These are phyloP conservation scores for Stemphylium lycopersici DNA, from an alignment of 2,329 filamentous ascomycete genomes.

Conservation along the genomic window DNA sequence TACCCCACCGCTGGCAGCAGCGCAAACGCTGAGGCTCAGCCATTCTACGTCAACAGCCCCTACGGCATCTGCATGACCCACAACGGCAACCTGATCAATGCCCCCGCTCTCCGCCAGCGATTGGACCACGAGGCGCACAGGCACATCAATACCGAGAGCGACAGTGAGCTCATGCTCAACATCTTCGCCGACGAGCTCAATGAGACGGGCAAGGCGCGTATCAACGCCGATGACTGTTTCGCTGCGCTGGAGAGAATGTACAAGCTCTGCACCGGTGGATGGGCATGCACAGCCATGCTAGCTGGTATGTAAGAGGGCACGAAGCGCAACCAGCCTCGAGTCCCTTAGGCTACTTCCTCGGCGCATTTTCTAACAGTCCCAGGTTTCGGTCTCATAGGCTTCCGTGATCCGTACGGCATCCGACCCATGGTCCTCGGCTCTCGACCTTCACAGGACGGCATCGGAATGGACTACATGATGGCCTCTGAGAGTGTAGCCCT, in stretches of 20 bases:
- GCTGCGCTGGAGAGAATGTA: conserved; percentile 75
- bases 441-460: conserved; percentile 68
- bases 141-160: conserved; percentile 89
- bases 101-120: conserved; percentile 70
- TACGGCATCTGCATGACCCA: conserved; percentile 83
- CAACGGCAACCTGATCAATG: conserved; percentile 90
- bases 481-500: conserved; percentile 88
- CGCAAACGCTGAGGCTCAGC: conserved; percentile 84
- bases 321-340: neutral
- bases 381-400: conserved; percentile 80
- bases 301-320: conserved; percentile 58
- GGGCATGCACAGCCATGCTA: conserved; percentile 81
- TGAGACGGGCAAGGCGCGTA: conserved; percentile 79
- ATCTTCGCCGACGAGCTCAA: conserved; percentile 83
- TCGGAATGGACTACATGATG: conserved; percentile 83
- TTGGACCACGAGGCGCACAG: conserved; percentile 80
- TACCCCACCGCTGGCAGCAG: conserved; percentile 90
- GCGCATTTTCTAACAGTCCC: conserved; percentile 18
- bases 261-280: conserved; percentile 73
- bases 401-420: conserved; percentile 81
- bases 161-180: conserved; percentile 87
- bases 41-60: conserved; percentile 87
- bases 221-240: conserved; percentile 80
- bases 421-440: conserved; percentile 81
- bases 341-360: neutral